These are phyloP conservation scores for Xylaria acuta DNA, from an alignment of 495 filamentous ascomycete genomes.

Conservation along the genomic window DNA sequence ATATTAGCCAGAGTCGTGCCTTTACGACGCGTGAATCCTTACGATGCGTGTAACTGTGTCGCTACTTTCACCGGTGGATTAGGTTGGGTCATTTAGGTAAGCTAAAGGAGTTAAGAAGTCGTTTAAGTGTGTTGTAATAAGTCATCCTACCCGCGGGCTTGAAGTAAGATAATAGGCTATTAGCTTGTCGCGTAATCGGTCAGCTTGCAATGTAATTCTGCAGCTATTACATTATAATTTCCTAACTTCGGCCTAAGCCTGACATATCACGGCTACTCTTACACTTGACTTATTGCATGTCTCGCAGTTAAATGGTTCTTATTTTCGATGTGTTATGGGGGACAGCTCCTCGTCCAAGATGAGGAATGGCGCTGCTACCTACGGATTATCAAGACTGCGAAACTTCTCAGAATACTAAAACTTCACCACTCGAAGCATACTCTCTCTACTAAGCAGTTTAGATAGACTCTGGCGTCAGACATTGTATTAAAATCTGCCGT, in stretches of 20 bases:
- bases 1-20: background rate
- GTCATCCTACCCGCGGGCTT: background rate
- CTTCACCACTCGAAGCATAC: background rate
- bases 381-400: background rate
- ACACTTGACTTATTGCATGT: background rate
- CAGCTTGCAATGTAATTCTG: background rate
- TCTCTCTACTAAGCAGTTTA: background rate
- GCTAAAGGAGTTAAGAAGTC: background rate
- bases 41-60: background rate
- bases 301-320: background rate
- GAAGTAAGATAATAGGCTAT: background rate
- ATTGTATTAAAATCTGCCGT: slow-evolving; percentile 7
- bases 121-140: background rate
- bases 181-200: background rate
- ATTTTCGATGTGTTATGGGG: background rate
- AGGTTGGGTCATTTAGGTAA: background rate
- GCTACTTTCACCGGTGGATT: too few species aligned
- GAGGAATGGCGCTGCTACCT: background rate
- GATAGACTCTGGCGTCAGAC: background rate
- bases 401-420: background rate
- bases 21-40: background rate
- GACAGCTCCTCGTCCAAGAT: background rate
- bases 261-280: background rate
- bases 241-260: background rate
- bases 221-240: background rate